Base-by-base conservation (phyloP, 257 asterid genomes). In the Solanum medicagineum region DNA sequence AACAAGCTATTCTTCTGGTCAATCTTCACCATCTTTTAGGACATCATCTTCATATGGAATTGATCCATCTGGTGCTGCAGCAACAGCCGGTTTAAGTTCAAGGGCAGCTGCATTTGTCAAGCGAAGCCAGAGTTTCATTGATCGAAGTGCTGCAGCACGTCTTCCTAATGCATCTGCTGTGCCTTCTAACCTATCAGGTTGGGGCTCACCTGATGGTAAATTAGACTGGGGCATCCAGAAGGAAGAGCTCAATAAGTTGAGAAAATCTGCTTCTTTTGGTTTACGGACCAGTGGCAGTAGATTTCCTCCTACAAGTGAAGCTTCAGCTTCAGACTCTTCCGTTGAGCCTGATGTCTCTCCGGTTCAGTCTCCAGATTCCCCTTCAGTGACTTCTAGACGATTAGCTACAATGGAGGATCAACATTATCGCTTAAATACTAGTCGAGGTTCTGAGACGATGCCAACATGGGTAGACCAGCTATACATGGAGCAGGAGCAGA, bases 151-250 rank as follows among this genome's bases (percentile, higher is more conserved):
- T 26, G 87, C 73, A 49, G 62, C 17, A 81, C 80, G 84, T 57
- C 79, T 56, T 8, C 60, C 90, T 24, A 60, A 51, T 36, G 60
- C 80, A 20, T 40, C 85, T 9, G 57, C 77, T 19, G 32, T 66
- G 80, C 86, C 83, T 29, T 82, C 90, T 10, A 20, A 85, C 85
- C 81, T 85, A 14, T 84, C 92, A 19, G 87, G 83, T 15, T 90
- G 92, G 92, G 80, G 92, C 47, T 90, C 92, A 19, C 92, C 92
- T 74, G 88, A 84, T 84, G 92, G 92, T n/a, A 90, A 87, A 80
- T 57, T 88, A 79, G 89, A 88, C 36, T 90, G 92, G 92, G 92
- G 92, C 26, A 85, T 88, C 55, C 91, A 88, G 85, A 85, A 87
- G 57, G 91, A 90, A 20, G 92, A 90, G 51, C 87, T 90, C 51